Percentiles rank a stretch among this genome's conserved stretches.
phyloP scores from a whole-genome alignment of 495 filamentous ascomycete genomes.

The Xylaria acuta region DNA sequence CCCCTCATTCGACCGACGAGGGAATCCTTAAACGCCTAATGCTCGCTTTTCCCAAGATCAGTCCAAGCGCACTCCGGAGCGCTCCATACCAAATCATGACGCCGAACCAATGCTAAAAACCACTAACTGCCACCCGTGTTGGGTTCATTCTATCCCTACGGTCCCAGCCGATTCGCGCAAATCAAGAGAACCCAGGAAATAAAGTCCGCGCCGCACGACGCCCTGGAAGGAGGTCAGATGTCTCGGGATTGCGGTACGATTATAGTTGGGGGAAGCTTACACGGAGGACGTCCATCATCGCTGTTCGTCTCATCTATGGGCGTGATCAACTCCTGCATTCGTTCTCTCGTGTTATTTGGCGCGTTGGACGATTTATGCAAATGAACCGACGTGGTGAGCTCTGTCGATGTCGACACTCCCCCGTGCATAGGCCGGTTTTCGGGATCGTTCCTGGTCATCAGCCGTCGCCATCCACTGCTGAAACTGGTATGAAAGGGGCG shows the following conservation, averaged over 20 bases:
- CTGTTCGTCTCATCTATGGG: slow-evolving; percentile 42
- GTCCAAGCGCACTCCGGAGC: slow-evolving; percentile 1
- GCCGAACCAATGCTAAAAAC: slow-evolving; percentile 22
- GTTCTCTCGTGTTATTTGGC: slow-evolving; percentile 30
- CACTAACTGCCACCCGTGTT: not conserved
- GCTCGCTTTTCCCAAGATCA: slow-evolving; percentile 20
- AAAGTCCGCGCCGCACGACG: slow-evolving; percentile 21
- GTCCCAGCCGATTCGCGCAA: not conserved
- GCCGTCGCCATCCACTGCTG: slow-evolving; percentile 8
- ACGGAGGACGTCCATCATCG: slow-evolving; percentile 41
- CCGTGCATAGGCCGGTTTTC: not conserved
- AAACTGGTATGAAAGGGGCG: slow-evolving; percentile 1
- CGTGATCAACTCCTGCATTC: slow-evolving; percentile 38
- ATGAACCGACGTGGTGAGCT: slow-evolving; percentile 32
- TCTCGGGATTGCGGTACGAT: not conserved
- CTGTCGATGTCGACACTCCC: not conserved
- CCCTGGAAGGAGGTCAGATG: slow-evolving; percentile 20
- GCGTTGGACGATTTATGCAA: slow-evolving; percentile 32
- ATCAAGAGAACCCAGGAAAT: slow-evolving; percentile 26
- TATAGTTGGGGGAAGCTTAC: slow-evolving; percentile 26
- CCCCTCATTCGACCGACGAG: not conserved
- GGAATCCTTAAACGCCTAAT: slow-evolving; percentile 22
- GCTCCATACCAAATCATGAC: slow-evolving; percentile 16
- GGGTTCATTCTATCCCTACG: not conserved
- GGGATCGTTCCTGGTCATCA: not conserved